Evolutionary conservation across 2,329 filamentous ascomycete species (phyloP), one percentile per base, ranked within the genome.

Genomic region (Hymenoscyphus fraxineus): DNA sequence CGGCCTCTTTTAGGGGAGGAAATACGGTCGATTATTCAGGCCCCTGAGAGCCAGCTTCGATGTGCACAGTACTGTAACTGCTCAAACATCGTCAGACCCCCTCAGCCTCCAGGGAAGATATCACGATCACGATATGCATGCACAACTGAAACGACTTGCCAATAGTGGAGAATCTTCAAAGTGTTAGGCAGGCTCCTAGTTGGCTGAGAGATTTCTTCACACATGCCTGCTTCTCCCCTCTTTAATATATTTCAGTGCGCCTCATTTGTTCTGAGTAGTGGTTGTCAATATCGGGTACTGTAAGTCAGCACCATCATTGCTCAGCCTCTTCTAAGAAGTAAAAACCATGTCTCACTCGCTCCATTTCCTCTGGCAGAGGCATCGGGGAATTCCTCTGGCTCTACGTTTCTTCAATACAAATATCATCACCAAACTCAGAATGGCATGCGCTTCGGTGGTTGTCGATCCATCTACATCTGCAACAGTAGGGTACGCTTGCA

Each of bases 401-500:
- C 16, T 19, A 3, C 19, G 7, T 9, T n/a, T 47, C 41, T 47
- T 47, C 41, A n/a, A 47, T 47, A 47, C 27, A 27, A 27, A 27
- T 27, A 27, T 47, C 41, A 47, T 56, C 54, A 32, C 54, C 12
- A 56, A 19, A 56, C 15, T 59, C 39, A 32, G 10, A 13, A 59
- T 59, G 58, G 35, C 39, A n/a, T 59, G 58, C 38, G 58, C 58
- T 41, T 44, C 35, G 10, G 38, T 27, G 38, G 38, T 59, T 22
- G n/a, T 32, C n/a, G 58, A 39, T 10, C 35, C 35, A 4, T 59
- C 58, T 27, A 39, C 19, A 27, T n/a, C 35, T 16, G 32, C 27
- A 27, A 27, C 27, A 27, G 27, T 47, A 16, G 59, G 59, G 4
- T 61, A 61, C 44, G 31, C 41, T 10, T 61, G 59, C 35, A 61